Conservation (phyloP, 2,329 filamentous ascomycete species). For the Clonostachys byssicola region DNA sequence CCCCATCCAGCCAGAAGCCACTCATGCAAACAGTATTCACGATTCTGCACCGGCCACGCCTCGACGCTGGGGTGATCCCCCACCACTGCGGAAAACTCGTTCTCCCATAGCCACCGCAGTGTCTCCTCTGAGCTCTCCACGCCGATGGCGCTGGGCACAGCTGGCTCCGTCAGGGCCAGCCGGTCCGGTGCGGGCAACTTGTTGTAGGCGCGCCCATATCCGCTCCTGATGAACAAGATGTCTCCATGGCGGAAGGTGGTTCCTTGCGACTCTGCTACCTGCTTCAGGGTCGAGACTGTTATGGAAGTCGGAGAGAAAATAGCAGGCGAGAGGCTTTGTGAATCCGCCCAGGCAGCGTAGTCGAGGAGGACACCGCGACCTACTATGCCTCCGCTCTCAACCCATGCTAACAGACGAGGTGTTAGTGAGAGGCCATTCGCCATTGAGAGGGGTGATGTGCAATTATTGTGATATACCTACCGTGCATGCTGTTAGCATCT, state of each 20-base stretch:
- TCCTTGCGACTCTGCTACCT: slow-evolving; percentile 31
- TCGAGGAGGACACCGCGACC: slow-evolving; percentile 49
- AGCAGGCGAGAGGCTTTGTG: slow-evolving; percentile 24
- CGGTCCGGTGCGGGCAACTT: slow-evolving; percentile 27
- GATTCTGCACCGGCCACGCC: slow-evolving; percentile 33
- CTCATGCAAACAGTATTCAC: slow-evolving; percentile 30
- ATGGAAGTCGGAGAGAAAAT: slow-evolving; percentile 36
- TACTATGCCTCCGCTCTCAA: slow-evolving; percentile 35
- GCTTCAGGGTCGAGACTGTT: slow-evolving; percentile 31
- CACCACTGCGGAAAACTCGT: slow-evolving; percentile 48
- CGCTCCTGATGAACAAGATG: slow-evolving; percentile 51
- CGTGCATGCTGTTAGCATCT: slow-evolving; percentile 18
- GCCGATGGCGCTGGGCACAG: slow-evolving; percentile 26
- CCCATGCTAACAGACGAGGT: slow-evolving; percentile 9
- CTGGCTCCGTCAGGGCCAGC: slow-evolving; percentile 20
- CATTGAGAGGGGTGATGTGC: neutral
- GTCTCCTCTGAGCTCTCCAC: slow-evolving; percentile 41
- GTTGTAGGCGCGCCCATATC: slow-evolving; percentile 41
- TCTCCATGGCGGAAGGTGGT: slow-evolving; percentile 42
- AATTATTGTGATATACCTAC: slow-evolving; percentile 18
- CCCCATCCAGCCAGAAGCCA: slow-evolving; percentile 46
- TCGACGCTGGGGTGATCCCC: slow-evolving; percentile 51
- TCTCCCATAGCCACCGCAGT: slow-evolving; percentile 54
- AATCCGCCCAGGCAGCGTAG: slow-evolving; percentile 39
- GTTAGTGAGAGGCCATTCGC: neutral